Evolutionary conservation across 2,329 filamentous ascomycete genomes (phyloP), one percentile per base, ranked within the genome.

Genomic region (Venturiaceae sp.): DNA sequence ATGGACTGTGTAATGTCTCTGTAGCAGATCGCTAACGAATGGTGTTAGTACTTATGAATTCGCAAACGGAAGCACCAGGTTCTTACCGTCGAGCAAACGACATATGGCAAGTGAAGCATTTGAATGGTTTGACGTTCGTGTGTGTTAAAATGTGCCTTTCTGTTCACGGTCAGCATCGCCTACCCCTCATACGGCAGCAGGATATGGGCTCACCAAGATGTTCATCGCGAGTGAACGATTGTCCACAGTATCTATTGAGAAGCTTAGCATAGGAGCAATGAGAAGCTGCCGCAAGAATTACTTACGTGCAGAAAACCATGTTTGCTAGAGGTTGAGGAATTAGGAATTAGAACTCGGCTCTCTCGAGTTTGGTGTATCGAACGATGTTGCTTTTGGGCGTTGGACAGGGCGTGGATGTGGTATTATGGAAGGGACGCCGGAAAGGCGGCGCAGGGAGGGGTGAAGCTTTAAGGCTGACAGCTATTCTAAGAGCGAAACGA

Each of bases 51-150:
- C 34, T 8, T 34, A n/a, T n/a, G 13, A 30, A 8, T 30, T 14
- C 2, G 30, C 44, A 14, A 57, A 34, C 19, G 30, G 13, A 5
- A 36, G 28, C 32, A 21, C n/a, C 16, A n/a, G 3, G 30, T 19
- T 71, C 75, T 59, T 66, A 80, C 77, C 77, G 72, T 62, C 77
- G 69, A 62, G 77, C 77, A 64, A 80, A 80, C 60, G 76, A 79
- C 77, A 80, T 80, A 61, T 80, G 77, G 64, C 77, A 80, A 36
- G 75, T 79, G 60, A 77, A 77, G 67, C 77, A 80, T 68, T 79
- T 79, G 72, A 78, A 80, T 2, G 77, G 77, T 67, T 80, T 80
- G n/a, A 80, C 75, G 65, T 79, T 79, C 58, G 77, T 80, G 62
- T 80, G 77, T 60, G 77, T 80, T 14, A 79, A 71, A 59, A 79